Evolutionary conservation across 2,329 filamentous ascomycete genomes (phyloP), one percentile per base, ranked within the genome.

Genomic region (Arthrocladium fulminans): DNA sequence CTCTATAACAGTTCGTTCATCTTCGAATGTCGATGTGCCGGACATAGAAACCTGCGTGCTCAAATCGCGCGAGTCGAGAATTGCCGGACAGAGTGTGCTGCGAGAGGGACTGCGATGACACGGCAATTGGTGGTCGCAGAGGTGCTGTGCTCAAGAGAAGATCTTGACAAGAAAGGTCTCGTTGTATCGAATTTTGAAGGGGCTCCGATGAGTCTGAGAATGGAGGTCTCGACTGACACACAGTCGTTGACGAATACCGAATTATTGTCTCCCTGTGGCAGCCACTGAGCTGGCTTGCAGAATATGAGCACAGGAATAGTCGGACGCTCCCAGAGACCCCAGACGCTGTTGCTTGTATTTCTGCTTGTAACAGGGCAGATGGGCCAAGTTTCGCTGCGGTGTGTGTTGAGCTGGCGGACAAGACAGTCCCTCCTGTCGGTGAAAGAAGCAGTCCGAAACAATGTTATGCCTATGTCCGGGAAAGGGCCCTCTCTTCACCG

Each of bases 1-100:
- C 34, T 50, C 44, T 47, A 47, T 47, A 39, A 47, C 2, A 23
- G 13, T 20, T 39, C 10, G 20, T 10, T 38, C 44, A 47, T 47
- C 32, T 47, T 47, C 34, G 30, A 13, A n/a, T 5, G 27, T 4
- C 3, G 29, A n/a, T 15, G 10, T 12, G 29, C 29, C 25, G 42
- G 42, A 45, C 42, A 45, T 34, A 35, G 30, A 35, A 24, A n/a
- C 13, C 32, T 35, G 32, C 32, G 13, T 35, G 32, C 32, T 35
- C 32, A 15, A n/a, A 15, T 6, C 17, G 7, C 7, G 32, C 13
- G 17, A 7, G 6, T 35, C 32, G 10, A 35, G 32, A 35, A n/a
- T 8, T 35, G 32, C 7, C 7, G 17, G 32, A 35, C 13, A 35
- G n/a, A 15, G 17, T 15, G 13, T 9, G 10, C 32, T 35, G 6